Percentiles rank a stretch among this genome's conserved stretches.
Evolutionary conservation across 2,329 filamentous ascomycete genomes (phyloP).

Genomic region (Stachybotrys echinatus): DNA sequence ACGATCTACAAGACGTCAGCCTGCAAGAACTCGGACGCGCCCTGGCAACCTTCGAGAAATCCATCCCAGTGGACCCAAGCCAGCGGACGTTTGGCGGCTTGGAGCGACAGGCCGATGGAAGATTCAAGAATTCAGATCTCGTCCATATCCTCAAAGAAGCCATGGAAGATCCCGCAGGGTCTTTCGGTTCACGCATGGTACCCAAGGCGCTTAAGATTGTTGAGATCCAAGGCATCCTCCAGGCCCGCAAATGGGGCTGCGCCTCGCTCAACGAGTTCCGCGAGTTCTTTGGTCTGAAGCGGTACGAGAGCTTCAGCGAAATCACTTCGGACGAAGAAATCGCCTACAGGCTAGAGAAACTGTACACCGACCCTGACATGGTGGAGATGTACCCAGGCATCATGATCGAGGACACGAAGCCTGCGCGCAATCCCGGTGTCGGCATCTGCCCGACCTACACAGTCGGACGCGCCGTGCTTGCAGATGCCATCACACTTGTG

Average conservation of each 20-base stretch:
- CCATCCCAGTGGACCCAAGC: slow-evolving; percentile 41
- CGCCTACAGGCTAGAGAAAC: slow-evolving; percentile 46
- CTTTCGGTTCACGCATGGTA: slow-evolving; percentile 48
- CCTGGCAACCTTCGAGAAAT: slow-evolving; percentile 26
- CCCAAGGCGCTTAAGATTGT: slow-evolving; percentile 51
- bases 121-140: slow-evolving; percentile 47
- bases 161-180: slow-evolving; percentile 44
- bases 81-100: slow-evolving; percentile 47
- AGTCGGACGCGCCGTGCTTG: slow-evolving; percentile 49
- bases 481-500: slow-evolving; percentile 55
- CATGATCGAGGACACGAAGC: slow-evolving; percentile 54
- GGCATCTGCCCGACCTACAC: slow-evolving; percentile 49
- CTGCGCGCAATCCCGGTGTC: slow-evolving; percentile 42
- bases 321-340: slow-evolving; percentile 55
- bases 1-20: slow-evolving; percentile 4
- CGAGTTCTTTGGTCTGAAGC: slow-evolving; percentile 55
- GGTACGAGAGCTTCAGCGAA: slow-evolving; percentile 50
- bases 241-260: slow-evolving; percentile 52
- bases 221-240: slow-evolving; percentile 55
- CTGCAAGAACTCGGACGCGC: not conserved
- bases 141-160: slow-evolving; percentile 45
- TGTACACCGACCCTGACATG: slow-evolving; percentile 59
- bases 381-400: slow-evolving; percentile 68
- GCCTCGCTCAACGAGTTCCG: slow-evolving; percentile 60
- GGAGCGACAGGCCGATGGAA: slow-evolving; percentile 43